Conservation (phyloP, 805 yeast species). For the Candida namnaoensis region DNA sequence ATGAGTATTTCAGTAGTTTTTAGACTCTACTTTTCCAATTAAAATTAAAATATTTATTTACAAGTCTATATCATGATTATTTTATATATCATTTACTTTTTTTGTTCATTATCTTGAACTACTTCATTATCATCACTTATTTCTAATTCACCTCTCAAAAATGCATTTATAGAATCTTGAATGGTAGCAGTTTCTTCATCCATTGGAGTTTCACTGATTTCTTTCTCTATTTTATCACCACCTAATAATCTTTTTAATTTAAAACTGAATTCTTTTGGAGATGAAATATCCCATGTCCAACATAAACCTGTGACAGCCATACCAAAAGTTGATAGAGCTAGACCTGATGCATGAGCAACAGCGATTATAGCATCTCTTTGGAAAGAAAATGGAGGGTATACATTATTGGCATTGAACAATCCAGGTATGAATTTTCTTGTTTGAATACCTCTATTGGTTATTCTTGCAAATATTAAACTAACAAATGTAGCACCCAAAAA, state of each 20-base stretch:
- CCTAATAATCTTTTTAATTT: constrained; percentile 59
- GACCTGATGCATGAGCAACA: constrained; percentile 68
- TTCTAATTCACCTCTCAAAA: constrained; percentile 32
- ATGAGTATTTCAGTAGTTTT: too few relatives aligned
- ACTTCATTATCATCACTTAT: background rate
- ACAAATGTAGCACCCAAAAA: constrained; percentile 68
- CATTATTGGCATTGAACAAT: constrained; percentile 76
- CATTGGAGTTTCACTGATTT: constrained; percentile 32
- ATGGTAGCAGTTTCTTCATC: constrained; percentile 55
- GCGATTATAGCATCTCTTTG: constrained; percentile 82
- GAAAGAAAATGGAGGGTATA: constrained; percentile 76
- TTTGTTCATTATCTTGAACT: background rate
- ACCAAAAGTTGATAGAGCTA: constrained; percentile 64
- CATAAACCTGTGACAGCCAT: constrained; percentile 69
- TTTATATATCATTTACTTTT: too few relatives aligned
- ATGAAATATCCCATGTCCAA: constrained; percentile 73
- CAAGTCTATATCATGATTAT: too few relatives aligned
- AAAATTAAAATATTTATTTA: too few relatives aligned
- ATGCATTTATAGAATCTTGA: constrained; percentile 44
- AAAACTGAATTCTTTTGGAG: constrained; percentile 61
- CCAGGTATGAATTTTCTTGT: constrained; percentile 68
- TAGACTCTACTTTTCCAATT: too few relatives aligned
- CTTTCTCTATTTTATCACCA: constrained; percentile 51
- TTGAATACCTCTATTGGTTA: constrained; percentile 68
- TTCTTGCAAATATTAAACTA: constrained; percentile 62